A percentile compares a stretch with the other conserved stretches of the same genome.
These are phyloP conservation scores for Chalciporus sp. DNA, from an alignment of 1,284 basidiomycete species.

Conservation along the genomic window DNA sequence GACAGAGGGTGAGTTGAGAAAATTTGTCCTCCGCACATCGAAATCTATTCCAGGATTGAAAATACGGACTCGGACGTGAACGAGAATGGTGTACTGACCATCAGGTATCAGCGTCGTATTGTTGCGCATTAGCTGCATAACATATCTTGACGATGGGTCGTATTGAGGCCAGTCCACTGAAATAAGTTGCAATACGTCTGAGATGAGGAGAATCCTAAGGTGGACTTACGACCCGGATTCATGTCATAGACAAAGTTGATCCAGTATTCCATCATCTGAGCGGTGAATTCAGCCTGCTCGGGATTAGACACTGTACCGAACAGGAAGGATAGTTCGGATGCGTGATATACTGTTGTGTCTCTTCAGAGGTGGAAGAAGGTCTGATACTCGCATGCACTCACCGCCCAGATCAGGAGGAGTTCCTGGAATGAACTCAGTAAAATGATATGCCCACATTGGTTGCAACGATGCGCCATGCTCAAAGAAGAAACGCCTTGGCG, in stretches of 20 bases:
- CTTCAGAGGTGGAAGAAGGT: no score
- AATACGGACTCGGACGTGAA: no score
- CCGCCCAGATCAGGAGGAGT: slow-evolving; percentile 46
- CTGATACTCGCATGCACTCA: slow-evolving; percentile 16
- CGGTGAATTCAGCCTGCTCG: slow-evolving; percentile 11
- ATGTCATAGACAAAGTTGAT: slow-evolving; percentile 26
- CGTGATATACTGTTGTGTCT: slow-evolving; percentile 19
- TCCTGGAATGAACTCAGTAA: slow-evolving; percentile 58
- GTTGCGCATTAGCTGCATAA: no score
- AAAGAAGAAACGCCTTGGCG: slow-evolving; percentile 51
- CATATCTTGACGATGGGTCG: no score
- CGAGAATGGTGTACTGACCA: not conserved
- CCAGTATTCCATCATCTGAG: slow-evolving; percentile 21
- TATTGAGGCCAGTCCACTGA: no score
- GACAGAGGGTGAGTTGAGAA: no score
- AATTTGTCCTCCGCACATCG: no score
- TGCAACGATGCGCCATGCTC: slow-evolving; percentile 48
- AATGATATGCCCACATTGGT: slow-evolving; percentile 55
- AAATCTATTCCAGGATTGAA: no score
- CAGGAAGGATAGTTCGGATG: slow-evolving; percentile 18
- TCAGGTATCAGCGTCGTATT: no score
- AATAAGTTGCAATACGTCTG: not conserved
- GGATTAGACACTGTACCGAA: slow-evolving; percentile 20
- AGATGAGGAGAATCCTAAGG: no score
- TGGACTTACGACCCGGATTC: slow-evolving; percentile 17